These are phyloP conservation scores for Phragmites australis DNA, from an alignment of 176 grass and related monocot genomes.

Conservation along the genomic window DNA sequence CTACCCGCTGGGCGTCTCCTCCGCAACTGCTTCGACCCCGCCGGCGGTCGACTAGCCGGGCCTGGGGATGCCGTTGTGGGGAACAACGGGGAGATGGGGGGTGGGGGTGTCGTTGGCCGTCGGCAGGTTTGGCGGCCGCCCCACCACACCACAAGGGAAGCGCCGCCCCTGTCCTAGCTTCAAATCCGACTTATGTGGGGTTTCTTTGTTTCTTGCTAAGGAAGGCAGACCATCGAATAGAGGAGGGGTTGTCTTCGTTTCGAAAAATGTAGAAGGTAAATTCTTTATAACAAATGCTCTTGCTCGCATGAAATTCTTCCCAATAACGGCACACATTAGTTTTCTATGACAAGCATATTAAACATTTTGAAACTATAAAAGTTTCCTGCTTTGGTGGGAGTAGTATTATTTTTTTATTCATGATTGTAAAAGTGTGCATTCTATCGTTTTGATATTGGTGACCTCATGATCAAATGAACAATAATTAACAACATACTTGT, in stretches of 20 bases:
- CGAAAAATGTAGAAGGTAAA: conserved; percentile 32
- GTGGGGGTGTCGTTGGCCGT: neutral
- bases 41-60: no score
- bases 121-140: neutral
- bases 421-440: neutral
- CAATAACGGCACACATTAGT: neutral
- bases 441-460: neutral
- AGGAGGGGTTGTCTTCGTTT: neutral
- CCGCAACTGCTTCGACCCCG: no score
- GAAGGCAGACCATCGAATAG: conserved; percentile 34
- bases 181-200: conserved; percentile 29
- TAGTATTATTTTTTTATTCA: neutral
- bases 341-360: neutral
- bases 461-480: neutral
- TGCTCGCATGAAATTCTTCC: neutral
- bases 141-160: neutral
- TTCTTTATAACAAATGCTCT: neutral
- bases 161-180: neutral
- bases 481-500: neutral
- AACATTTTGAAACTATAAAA: neutral
- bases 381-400: neutral
- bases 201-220: conserved; percentile 41
- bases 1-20: no score
- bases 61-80: neutral
- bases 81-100: neutral